Evolutionary conservation across 441 rosid genomes (phyloP).

Genomic region (Adansonia gregorii): DNA sequence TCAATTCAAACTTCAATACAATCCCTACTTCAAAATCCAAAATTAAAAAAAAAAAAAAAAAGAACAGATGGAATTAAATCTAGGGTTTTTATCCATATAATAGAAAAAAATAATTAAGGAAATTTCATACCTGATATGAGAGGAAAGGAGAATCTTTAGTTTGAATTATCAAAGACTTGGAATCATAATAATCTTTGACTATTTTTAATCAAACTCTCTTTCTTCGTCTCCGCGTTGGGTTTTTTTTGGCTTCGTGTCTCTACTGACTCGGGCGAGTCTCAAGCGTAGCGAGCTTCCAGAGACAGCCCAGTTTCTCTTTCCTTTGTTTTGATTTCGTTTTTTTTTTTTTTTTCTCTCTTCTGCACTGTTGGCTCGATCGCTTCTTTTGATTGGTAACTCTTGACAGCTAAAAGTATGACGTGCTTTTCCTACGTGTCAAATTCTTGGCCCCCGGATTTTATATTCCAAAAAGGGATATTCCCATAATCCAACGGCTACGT

Average conservation of each 20-base stretch:
- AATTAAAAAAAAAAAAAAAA: not conserved
- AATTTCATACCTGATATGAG: conserved; percentile 37
- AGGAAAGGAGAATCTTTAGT: conserved; percentile 16
- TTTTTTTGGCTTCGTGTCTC: not conserved
- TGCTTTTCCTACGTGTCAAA: conserved; percentile 16
- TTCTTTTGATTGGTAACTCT: conserved; percentile 30
- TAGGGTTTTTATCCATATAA: conserved; percentile 35
- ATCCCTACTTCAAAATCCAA: conserved; percentile 21
- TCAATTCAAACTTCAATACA: conserved; percentile 26
- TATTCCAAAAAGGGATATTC: not conserved
- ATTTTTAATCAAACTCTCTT: not conserved
- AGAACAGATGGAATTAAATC: conserved; percentile 23
- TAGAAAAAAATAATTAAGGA: not conserved
- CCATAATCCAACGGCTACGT: not conserved
- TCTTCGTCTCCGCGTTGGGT: not conserved
- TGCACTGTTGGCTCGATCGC: conserved; percentile 30
- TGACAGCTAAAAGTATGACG: conserved; percentile 21
- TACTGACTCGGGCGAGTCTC: not conserved
- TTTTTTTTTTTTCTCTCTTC: not conserved
- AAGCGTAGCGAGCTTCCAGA: not conserved
- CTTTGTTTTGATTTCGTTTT: no score
- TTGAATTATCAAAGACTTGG: conserved; percentile 20
- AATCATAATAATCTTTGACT: conserved; percentile 23
- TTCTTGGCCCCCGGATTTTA: not conserved
- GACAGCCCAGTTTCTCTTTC: not conserved